Base-by-base conservation (phyloP, 306 rosid species). In the Fragaria ananassa region DNA sequence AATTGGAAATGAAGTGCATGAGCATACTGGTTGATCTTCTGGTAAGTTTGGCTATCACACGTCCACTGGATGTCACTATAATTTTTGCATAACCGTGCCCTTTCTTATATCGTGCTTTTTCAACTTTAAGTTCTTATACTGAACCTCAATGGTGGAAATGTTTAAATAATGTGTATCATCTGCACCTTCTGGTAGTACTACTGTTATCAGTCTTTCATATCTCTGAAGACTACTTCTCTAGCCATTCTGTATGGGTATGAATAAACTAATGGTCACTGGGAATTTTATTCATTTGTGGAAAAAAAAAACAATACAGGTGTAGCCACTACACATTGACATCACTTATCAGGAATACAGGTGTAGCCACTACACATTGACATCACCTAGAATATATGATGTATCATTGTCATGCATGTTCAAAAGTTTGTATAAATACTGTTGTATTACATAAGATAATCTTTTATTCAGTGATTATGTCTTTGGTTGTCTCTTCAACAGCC, bases 401-500 rank as follows among this genome's bases (percentile, higher is more conserved):
- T 41, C 10, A 8, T 41, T 8, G 45, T 56, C 45, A 19, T 15
- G 39, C 39, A 23, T 49, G 10, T 71, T n/a, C 41, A 47, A 29
- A n/a, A 21, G 10, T 47, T 17, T 10, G 11, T 41, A 10, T 15
- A 18, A 7, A 49, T 31, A 57, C 37, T 49, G 45, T 25, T n/a
- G 17, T 49, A 17, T 17, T 37, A 2, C 29, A 19, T 54, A 6
- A 41, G 34, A 61, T 61, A 34, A 18, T 39, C 45, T 31, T 71
- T 65, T 46, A 44, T 51, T n/a, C 2, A 39, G 10, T 71, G 74
- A 81, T 64, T 53, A 29, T 76, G 64, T 29, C 67, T 4, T 67
- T 35, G n/a, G 45, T 39, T 44, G 60, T 31, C 74, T 42, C 51
- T 19, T 56, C 21, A 67, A 64, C 81, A 76, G 81, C 46, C 46